These are phyloP conservation scores for Brassica hybrid DNA, from an alignment of 441 rosid genomes.

Conservation along the genomic window DNA sequence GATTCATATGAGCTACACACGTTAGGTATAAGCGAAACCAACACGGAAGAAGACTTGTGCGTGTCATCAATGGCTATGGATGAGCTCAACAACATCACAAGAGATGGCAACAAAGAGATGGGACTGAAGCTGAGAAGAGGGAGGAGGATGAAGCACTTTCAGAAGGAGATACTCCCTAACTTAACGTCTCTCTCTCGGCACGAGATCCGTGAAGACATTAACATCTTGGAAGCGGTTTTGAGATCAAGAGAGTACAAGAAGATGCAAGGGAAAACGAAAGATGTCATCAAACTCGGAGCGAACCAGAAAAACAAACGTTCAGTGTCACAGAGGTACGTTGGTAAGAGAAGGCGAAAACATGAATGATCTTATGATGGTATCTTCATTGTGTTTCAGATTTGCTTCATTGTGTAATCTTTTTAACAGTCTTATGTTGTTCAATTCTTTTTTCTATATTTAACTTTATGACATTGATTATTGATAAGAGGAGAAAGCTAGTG, in stretches of 20 bases:
- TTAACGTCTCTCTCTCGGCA: slow-evolving; percentile 71
- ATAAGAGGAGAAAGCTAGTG: slow-evolving; percentile 21
- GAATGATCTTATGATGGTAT: neutral
- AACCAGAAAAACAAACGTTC: slow-evolving; percentile 41
- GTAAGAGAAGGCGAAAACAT: slow-evolving; percentile 36
- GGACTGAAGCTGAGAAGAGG: slow-evolving; percentile 74
- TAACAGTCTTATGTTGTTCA: slow-evolving; percentile 31
- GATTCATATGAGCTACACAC: slow-evolving; percentile 71
- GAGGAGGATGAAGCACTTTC: slow-evolving; percentile 86
- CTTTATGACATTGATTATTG: slow-evolving; percentile 34
- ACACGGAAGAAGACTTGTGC: slow-evolving; percentile 54
- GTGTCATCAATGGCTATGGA: slow-evolving; percentile 66
- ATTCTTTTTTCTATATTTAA: slow-evolving; percentile 21
- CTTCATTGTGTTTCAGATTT: neutral
- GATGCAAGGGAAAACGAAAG: slow-evolving; percentile 50
- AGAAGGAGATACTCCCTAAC: slow-evolving; percentile 72
- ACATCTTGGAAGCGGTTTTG: slow-evolving; percentile 70
- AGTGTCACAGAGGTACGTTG: slow-evolving; percentile 16
- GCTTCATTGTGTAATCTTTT: slow-evolving; percentile 36
- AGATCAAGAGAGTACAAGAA: slow-evolving; percentile 84
- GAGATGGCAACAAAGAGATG: slow-evolving; percentile 47
- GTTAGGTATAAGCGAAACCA: slow-evolving; percentile 58
- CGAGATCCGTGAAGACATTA: slow-evolving; percentile 80
- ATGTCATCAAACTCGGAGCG: slow-evolving; percentile 17
- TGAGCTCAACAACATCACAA: slow-evolving; percentile 40